These are phyloP conservation scores for Penicillium sp. DNA, from an alignment of 2,329 filamentous ascomycete species.

Conservation along the genomic window DNA sequence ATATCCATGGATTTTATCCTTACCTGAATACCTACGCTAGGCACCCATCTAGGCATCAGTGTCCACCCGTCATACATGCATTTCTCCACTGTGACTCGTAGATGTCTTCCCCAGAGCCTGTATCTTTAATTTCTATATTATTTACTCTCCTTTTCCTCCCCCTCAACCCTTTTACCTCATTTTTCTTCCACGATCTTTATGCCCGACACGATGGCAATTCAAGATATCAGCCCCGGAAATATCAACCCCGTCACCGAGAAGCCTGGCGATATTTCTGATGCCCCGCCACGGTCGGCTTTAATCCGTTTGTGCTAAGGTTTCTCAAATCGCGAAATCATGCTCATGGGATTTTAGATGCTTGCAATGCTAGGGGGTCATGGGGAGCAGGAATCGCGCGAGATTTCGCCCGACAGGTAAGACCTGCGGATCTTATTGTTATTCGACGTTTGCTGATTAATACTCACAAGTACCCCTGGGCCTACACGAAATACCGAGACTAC, in stretches of 20 bases:
- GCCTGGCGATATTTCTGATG: conserved; percentile 55
- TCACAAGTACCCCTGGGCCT: conserved; percentile 52
- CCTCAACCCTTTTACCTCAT: not conserved
- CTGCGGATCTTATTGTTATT: not conserved
- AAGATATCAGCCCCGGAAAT: not conserved
- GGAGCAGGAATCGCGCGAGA: conserved; percentile 58
- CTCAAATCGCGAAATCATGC: conserved; percentile 38
- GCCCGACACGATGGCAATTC: not conserved
- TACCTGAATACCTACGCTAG: no score
- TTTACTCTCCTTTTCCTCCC: not conserved
- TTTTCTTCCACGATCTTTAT: not conserved
- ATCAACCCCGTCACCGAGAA: conserved; percentile 26
- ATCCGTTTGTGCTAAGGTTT: no score
- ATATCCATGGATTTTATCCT: not conserved
- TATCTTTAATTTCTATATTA: not conserved
- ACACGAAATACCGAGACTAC: conserved; percentile 48
- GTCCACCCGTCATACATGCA: not conserved
- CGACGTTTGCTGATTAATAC: not conserved
- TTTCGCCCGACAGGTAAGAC: conserved; percentile 45
- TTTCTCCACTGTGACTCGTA: not conserved
- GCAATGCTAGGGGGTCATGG: conserved; percentile 60
- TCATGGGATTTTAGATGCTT: conserved; percentile 48
- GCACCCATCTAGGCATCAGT: no score
- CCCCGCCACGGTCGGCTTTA: conserved; percentile 51
- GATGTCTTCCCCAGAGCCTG: not conserved